phyloP scores from a whole-genome alignment of 106 monocot species.

The Agapanthus africanus region DNA sequence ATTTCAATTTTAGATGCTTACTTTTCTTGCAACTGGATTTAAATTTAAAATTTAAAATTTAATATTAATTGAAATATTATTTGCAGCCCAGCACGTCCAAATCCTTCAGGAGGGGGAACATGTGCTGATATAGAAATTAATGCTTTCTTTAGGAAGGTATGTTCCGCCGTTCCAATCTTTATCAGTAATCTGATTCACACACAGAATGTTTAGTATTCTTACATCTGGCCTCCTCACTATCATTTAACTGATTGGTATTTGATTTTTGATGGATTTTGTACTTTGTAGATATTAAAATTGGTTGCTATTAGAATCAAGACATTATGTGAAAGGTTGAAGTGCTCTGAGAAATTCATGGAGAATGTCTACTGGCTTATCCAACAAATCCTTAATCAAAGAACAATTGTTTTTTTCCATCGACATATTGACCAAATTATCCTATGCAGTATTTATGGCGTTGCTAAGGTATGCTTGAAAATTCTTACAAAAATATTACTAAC shows the following conservation, averaged over 20 bases:
- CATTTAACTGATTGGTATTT: not conserved
- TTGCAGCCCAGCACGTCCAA: slow-evolving; percentile 74
- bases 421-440: slow-evolving; percentile 94
- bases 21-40: not conserved
- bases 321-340: slow-evolving; percentile 79
- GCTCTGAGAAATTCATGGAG: slow-evolving; percentile 53
- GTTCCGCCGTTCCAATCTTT: not conserved
- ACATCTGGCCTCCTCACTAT: not conserved
- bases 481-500: not conserved
- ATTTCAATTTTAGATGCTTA: slow-evolving; percentile 8
- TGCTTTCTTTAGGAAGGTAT: slow-evolving; percentile 83
- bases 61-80: slow-evolving; percentile 5
- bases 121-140: slow-evolving; percentile 70
- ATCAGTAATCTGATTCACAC: not conserved
- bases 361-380: slow-evolving; percentile 63
- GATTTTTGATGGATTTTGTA: slow-evolving; percentile 1
- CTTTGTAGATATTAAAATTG: slow-evolving; percentile 66
- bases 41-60: too few relatives aligned
- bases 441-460: slow-evolving; percentile 90
- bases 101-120: slow-evolving; percentile 69
- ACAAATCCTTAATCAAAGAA: slow-evolving; percentile 69
- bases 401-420: slow-evolving; percentile 73
- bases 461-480: slow-evolving; percentile 48
- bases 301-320: slow-evolving; percentile 82
- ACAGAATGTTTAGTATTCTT: not conserved